Evolutionary conservation across 2,329 filamentous ascomycete genomes (phyloP).

Genomic region (Alternaria sp.): DNA sequence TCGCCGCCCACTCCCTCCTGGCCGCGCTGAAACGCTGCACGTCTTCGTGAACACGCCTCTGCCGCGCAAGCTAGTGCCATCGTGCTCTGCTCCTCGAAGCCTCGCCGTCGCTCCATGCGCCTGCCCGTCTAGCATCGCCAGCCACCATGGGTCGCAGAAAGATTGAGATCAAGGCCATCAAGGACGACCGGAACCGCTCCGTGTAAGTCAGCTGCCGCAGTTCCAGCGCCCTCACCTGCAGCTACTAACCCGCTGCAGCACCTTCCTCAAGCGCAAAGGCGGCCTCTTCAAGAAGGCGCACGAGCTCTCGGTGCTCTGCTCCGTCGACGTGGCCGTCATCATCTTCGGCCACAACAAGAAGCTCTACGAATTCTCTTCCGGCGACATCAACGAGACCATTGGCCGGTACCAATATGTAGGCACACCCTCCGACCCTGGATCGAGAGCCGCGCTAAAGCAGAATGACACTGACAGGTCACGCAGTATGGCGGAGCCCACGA

Average conservation of each 20-base stretch:
- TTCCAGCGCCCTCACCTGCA: constrained; percentile 21
- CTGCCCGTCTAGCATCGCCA: constrained; percentile 27
- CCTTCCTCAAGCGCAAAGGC: constrained; percentile 97
- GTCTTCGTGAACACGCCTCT: constrained; percentile 26
- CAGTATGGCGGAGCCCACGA: constrained; percentile 93
- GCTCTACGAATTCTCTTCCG: constrained; percentile 95
- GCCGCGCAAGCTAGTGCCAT: constrained; percentile 31
- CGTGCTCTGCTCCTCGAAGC: constrained; percentile 32
- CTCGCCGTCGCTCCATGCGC: constrained; percentile 35
- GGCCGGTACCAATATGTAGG: constrained; percentile 88
- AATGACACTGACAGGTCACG: constrained; percentile 27
- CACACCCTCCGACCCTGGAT: constrained; percentile 31
- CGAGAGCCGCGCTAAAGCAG: constrained; percentile 30
- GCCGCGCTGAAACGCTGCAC: constrained; percentile 32
- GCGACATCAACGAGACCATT: constrained; percentile 90
- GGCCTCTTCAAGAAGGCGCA: constrained; percentile 99
- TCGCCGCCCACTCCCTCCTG: constrained; percentile 24
- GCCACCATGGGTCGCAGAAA: constrained; percentile 89
- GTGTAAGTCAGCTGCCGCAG: constrained; percentile 73
- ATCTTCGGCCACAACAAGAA: constrained; percentile 99
- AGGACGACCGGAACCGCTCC: constrained; percentile 96
- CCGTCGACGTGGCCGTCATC: constrained; percentile 97
- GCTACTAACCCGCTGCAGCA: constrained; percentile 63
- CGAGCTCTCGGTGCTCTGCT: constrained; percentile 96
- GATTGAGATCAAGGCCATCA: constrained; percentile 99